phyloP scores from a whole-genome alignment of 371 early-diverging fungal species.

The Mucor lusitanicus region DNA sequence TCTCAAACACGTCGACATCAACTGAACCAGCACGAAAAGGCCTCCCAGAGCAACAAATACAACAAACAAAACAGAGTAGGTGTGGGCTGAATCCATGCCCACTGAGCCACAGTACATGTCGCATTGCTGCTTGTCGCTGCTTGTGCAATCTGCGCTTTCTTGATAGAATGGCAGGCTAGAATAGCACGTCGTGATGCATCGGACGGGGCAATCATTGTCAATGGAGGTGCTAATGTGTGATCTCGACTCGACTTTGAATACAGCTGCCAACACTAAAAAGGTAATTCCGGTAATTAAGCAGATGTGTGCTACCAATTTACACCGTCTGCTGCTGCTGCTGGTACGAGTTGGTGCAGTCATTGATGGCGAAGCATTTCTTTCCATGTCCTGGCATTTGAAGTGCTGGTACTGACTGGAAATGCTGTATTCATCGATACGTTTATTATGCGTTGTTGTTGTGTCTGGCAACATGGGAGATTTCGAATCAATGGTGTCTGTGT shows the following conservation, averaged over 20 bases:
- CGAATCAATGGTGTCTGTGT: not conserved
- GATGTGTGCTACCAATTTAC: not conserved
- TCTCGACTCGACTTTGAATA: constrained; percentile 2
- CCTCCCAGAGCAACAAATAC: not conserved
- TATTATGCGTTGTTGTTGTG: not conserved
- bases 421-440: not conserved
- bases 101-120: not conserved
- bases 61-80: not conserved
- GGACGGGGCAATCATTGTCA: not conserved
- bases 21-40: not conserved
- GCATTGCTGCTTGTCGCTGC: not conserved
- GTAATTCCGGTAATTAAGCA: not conserved
- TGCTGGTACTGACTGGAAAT: not conserved
- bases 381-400: not conserved
- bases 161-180: not conserved
- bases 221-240: not conserved
- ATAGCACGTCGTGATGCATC: constrained; percentile 1
- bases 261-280: not conserved
- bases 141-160: not conserved
- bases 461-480: not conserved
- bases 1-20: not conserved
- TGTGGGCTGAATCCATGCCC: not conserved
- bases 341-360: not conserved
- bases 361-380: not conserved
- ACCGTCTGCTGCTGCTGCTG: not conserved